Percentiles rank a stretch among this genome's conserved stretches.
These are phyloP conservation scores for Wolfiporia cocos DNA, from an alignment of 1,284 basidiomycete species.

Conservation along the genomic window DNA sequence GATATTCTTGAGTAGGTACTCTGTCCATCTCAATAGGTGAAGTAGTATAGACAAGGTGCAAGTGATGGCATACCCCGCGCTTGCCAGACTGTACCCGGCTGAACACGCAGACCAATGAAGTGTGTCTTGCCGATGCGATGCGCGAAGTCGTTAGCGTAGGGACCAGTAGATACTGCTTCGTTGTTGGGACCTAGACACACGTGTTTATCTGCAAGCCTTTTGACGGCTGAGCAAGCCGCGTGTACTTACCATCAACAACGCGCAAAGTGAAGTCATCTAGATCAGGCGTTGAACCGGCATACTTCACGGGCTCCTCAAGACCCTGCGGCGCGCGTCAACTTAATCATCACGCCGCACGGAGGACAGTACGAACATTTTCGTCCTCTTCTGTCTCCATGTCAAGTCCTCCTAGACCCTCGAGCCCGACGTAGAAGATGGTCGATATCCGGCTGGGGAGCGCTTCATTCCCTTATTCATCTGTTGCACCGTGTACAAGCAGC, in stretches of 20 bases:
- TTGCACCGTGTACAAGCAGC: background rate
- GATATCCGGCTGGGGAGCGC: slow-evolving; percentile 60
- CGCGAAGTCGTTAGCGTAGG: slow-evolving; percentile 54
- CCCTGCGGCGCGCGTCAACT: no score
- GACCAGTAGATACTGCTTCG: slow-evolving; percentile 41
- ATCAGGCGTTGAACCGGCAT: slow-evolving; percentile 69
- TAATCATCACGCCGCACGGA: slow-evolving; percentile 5
- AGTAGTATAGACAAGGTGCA: background rate
- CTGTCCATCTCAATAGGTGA: slow-evolving; percentile 30
- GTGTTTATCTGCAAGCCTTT: background rate
- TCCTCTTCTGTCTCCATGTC: slow-evolving; percentile 74
- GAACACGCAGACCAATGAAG: slow-evolving; percentile 60
- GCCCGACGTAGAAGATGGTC: slow-evolving; percentile 79
- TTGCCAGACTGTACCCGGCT: slow-evolving; percentile 72
- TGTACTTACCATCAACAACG: slow-evolving; percentile 71
- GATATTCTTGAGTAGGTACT: slow-evolving; percentile 61
- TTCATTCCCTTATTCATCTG: slow-evolving; percentile 16
- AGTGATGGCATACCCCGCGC: slow-evolving; percentile 71
- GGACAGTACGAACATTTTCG: slow-evolving; percentile 51
- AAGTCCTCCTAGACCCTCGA: slow-evolving; percentile 81
- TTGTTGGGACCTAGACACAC: slow-evolving; percentile 50
- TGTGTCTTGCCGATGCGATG: slow-evolving; percentile 69
- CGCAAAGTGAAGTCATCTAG: slow-evolving; percentile 80
- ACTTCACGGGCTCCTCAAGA: slow-evolving; percentile 58
- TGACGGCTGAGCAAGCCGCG: background rate